Evolutionary conservation across 1,284 basidiomycete species (phyloP), one percentile per base, ranked within the genome.

Genomic region (Leccinum pachyderme): DNA sequence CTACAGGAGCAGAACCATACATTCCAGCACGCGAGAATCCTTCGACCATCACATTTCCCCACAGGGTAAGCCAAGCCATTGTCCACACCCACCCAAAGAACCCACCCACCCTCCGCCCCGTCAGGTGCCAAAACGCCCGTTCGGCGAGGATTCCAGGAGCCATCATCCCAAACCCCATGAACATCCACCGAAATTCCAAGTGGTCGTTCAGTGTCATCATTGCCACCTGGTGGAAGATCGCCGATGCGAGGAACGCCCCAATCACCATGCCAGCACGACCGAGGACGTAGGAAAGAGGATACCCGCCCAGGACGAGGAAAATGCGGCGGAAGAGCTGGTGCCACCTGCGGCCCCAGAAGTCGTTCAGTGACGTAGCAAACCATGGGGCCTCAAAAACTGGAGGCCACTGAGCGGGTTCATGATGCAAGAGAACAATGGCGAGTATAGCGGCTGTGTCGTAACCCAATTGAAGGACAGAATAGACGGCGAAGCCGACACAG

Each of bases 191-290:
- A 74, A 33, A 83, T 79, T 0, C 75, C 74, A 7, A 83, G 83
- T 11, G 70, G 71, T 2, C 79, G 81, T 73, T 81, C 75, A 0
- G 81, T 79, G 75, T 81, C 83, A 25, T 22, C n/a, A 82, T 62
- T 4, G 79, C 83, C 27, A 77, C 58, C 60, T 79, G 74, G 59
- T 87, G 86, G 41, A 87, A 63, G 2, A 83, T 50, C 7, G 78
- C 84, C 1, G 84, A 87, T 7, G 78, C 58, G 4, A 81, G 54
- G 63, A 87, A 87, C 0, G 77, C 77, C 3, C 80, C 82, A 3
- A 86, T 39, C 1, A 83, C 67, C 3, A 71, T 75, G 4, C 77
- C 82, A 2, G 68, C 53, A 5, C 74, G 74, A 3, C 83, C 83
- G 39, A 78, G 68, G 7, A 82, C 27, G 33, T 62, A 58, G 25